Conservation (phyloP, 768 basidiomycete species). For the Mycena crocata region DNA sequence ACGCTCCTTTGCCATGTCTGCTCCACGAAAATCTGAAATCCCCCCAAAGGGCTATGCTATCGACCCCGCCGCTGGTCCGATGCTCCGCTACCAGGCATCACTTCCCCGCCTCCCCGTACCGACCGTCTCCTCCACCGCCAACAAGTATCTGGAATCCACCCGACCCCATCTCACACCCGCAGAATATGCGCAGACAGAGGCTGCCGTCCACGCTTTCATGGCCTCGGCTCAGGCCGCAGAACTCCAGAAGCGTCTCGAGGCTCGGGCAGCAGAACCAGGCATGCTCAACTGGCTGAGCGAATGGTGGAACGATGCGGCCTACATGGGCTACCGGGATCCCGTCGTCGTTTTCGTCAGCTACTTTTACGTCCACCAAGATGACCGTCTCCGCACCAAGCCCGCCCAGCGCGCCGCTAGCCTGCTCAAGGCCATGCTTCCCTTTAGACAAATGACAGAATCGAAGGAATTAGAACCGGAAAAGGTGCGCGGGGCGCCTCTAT, state of each 20-base stretch:
- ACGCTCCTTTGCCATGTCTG: conserved; percentile 30
- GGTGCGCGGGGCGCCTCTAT: conserved; percentile 79
- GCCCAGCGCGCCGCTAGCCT: conserved; percentile 84
- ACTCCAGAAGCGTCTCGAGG: conserved; percentile 83
- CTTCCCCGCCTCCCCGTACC: conserved; percentile 88
- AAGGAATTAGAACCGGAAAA: conserved; percentile 90
- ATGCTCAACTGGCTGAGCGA: conserved; percentile 90
- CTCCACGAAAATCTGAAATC: conserved; percentile 35
- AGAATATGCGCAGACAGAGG: conserved; percentile 69
- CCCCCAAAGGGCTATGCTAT: conserved; percentile 60
- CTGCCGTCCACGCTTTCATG: conserved; percentile 75
- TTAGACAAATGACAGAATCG: conserved; percentile 87
- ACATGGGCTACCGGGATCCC: conserved; percentile 89
- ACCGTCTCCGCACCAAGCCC: conserved; percentile 63
- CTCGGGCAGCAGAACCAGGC: conserved; percentile 71
- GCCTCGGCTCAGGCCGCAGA: conserved; percentile 73
- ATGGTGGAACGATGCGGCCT: conserved; percentile 98
- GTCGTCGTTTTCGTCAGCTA: conserved; percentile 95
- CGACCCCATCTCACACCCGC: conserved; percentile 77
- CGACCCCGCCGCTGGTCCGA: conserved; percentile 70
- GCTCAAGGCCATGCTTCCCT: conserved; percentile 87
- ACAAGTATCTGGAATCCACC: conserved; percentile 91
- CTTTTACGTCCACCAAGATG: conserved; percentile 90
- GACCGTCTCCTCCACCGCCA: conserved; percentile 79
- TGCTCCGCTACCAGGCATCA: conserved; percentile 80